Conservation (phyloP, 108 stramenopile genomes). For the Cyclostephanos tholiformis region DNA sequence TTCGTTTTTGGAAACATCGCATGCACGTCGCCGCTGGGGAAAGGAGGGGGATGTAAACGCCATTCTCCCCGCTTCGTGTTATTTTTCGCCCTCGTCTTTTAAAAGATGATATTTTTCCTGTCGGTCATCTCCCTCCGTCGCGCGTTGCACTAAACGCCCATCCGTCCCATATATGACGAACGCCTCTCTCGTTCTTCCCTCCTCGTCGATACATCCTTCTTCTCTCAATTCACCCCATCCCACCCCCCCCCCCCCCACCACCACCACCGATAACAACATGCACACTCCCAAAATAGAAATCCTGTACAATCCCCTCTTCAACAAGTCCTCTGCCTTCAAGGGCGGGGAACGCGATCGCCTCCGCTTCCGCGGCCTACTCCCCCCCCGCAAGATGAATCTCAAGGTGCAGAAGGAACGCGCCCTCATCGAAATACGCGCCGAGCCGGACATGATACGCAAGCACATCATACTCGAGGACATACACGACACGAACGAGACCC, state of each 20-base stretch:
- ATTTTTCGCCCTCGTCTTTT: not conserved
- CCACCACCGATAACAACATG: not conserved
- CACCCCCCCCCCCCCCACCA: too few relatives aligned
- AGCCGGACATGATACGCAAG: constrained; percentile 86
- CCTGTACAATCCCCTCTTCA: constrained; percentile 73
- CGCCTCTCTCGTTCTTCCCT: not conserved
- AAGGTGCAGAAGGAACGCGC: constrained; percentile 72
- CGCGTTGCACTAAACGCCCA: not conserved
- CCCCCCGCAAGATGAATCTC: constrained; percentile 69
- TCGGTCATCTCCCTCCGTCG: not conserved
- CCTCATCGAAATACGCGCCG: constrained; percentile 60
- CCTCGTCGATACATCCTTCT: not conserved
- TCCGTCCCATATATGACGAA: not conserved
- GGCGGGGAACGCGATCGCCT: constrained; percentile 89
- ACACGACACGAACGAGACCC: constrained; percentile 96
- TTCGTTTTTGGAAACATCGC: too few relatives aligned
- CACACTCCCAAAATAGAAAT: constrained; percentile 25
- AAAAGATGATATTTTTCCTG: too few relatives aligned
- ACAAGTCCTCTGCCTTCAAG: constrained; percentile 89
- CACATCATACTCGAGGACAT: constrained; percentile 90
- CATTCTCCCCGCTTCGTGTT: not conserved
- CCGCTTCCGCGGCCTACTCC: constrained; percentile 84
- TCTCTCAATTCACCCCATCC: too few relatives aligned
- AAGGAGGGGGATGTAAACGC: too few relatives aligned
- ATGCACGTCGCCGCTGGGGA: too few relatives aligned